These are phyloP conservation scores for Capsella rubella DNA, from an alignment of 441 rosid genomes.

Conservation along the genomic window DNA sequence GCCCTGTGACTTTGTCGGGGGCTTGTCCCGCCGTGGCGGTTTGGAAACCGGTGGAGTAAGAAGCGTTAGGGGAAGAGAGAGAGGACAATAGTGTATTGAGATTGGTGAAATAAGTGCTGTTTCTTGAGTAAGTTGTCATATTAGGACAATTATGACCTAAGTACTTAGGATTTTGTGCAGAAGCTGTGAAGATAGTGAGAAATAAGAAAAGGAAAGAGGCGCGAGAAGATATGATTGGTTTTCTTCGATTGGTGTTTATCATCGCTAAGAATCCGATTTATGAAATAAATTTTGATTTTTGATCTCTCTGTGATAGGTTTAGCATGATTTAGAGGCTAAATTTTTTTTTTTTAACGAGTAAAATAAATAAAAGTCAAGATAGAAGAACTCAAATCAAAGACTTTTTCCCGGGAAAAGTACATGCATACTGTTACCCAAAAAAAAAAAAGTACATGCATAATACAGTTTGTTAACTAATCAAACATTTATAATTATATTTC, in stretches of 20 bases:
- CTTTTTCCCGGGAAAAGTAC: too few species aligned
- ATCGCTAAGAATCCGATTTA: background rate
- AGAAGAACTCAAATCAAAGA: too few species aligned
- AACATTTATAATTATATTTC: too few species aligned
- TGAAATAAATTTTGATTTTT: background rate
- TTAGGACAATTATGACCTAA: background rate
- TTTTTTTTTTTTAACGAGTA: too few species aligned
- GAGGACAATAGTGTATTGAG: constrained; percentile 26
- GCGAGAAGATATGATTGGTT: background rate
- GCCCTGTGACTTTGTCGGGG: constrained; percentile 12
- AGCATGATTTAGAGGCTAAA: too few species aligned
- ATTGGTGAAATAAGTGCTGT: constrained; percentile 33
- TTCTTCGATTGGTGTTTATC: background rate
- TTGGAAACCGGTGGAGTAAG: constrained; percentile 32
- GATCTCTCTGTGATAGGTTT: background rate
- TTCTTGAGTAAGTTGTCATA: background rate
- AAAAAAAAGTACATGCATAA: too few species aligned
- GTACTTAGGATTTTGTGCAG: background rate
- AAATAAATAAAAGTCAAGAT: too few species aligned
- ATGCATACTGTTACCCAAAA: too few species aligned
- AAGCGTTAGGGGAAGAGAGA: constrained; percentile 27
- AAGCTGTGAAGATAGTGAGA: constrained; percentile 2
- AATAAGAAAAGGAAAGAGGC: background rate
- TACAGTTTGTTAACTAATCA: too few species aligned
- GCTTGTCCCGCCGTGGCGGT: constrained; percentile 10